Base-by-base conservation (phyloP, 768 basidiomycete genomes). In the Suillus sp. region DNA sequence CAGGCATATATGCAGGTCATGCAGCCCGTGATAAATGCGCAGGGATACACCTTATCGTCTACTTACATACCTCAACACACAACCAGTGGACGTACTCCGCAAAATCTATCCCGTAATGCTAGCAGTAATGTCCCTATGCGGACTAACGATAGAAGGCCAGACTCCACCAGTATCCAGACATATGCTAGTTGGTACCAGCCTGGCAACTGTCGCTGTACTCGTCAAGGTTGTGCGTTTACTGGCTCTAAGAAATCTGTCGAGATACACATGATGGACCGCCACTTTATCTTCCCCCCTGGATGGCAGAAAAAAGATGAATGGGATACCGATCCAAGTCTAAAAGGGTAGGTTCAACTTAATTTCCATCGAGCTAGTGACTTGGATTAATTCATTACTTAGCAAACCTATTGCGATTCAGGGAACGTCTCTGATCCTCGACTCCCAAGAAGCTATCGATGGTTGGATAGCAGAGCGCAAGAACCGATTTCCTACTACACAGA, bases 391-490 rank as follows among this genome's bases (percentile, higher is more conserved):
- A 7, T 11, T 43, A 27, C 27, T 57, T 68, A 93, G 91, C 62
- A 92, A 92, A 74, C 80, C 82, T 2, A 75, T 93, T 25, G 81
- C 84, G 4, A 92, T 95, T 43, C 88, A 89, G 65, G 95, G 95
- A 5, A 96, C 95, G 2, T 87, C 79, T 37, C 73, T 96, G 22
- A 71, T 83, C 11, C 81, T 99, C 20, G 86, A 96, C 69, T 88
- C 91, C 1, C 92, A 90, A 9, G 95, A 95, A 69, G 85, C 88
- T 9, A 78, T 98, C 63, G 86, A 85, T 25, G 86, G 84, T 37
- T 99, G 96, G 96, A 84, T 96, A 55, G 87, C 84, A 16, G 96
- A 98, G 70, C 87, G 96, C 47, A 95, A 87, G 75, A 88, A 85
- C 68, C 86, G 91, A 18, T 99, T 91, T 81, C 96, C 96, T 13